Evolutionary conservation across 768 basidiomycete species (phyloP).

Genomic region (Boletellus sp.): DNA sequence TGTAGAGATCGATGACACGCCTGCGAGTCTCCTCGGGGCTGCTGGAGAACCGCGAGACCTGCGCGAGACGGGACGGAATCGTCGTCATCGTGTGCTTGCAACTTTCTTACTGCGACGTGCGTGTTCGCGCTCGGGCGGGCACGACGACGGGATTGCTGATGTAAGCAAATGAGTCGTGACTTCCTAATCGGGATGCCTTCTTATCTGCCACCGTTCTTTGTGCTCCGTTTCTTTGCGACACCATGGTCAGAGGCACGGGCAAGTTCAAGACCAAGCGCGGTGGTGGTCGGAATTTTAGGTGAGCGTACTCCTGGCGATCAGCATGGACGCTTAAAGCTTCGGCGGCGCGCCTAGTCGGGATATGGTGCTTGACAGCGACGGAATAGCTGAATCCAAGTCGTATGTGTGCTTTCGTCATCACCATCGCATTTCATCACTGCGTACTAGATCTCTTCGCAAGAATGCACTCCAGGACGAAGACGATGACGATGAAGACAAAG

Average conservation of each 20-base stretch:
- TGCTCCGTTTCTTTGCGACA: not conserved
- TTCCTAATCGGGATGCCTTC: slow-evolving; percentile 7
- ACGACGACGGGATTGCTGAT: slow-evolving; percentile 14
- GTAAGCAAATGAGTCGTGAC: slow-evolving; percentile 8
- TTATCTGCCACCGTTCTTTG: slow-evolving; percentile 13
- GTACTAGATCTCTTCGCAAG: slow-evolving; percentile 18
- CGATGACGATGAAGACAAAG: slow-evolving; percentile 40
- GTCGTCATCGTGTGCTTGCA: slow-evolving; percentile 56
- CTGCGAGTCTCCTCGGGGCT: slow-evolving; percentile 57
- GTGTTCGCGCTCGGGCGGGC: slow-evolving; percentile 1
- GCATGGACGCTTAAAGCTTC: slow-evolving; percentile 7
- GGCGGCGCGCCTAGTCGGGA: slow-evolving; percentile 43
- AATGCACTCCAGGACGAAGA: slow-evolving; percentile 34
- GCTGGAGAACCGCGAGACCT: slow-evolving; percentile 56
- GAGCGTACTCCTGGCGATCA: slow-evolving; percentile 8
- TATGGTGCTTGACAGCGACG: slow-evolving; percentile 55
- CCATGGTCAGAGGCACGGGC: slow-evolving; percentile 34
- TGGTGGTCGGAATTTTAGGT: slow-evolving; percentile 85
- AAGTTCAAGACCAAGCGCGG: slow-evolving; percentile 76
- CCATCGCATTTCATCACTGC: slow-evolving; percentile 9
- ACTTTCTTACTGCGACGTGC: not conserved
- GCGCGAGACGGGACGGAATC: slow-evolving; percentile 87
- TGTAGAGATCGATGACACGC: slow-evolving; percentile 75
- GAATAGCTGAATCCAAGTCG: slow-evolving; percentile 50
- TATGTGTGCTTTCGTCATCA: slow-evolving; percentile 27